Evolutionary conservation across 2,329 filamentous ascomycete genomes (phyloP).

Genomic region (Passalora sequoiae): DNA sequence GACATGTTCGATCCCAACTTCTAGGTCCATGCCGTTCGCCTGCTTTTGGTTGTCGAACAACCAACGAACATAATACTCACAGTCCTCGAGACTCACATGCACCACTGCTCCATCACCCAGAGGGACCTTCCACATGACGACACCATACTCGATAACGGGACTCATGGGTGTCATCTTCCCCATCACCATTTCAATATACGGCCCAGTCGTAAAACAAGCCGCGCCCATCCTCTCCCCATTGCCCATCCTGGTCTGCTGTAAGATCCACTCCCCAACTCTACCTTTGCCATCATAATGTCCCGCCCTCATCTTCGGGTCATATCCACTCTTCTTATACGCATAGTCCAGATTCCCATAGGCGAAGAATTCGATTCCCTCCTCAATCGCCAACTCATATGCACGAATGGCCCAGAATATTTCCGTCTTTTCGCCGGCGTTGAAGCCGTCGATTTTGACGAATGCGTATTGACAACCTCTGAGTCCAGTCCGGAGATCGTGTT

Average conservation of each 20-base stretch:
- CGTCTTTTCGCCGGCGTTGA: constrained; percentile 50
- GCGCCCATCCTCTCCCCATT: constrained; percentile 26
- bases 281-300: constrained; percentile 48
- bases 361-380: constrained; percentile 39
- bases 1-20: constrained; percentile 29
- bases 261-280: constrained; percentile 31
- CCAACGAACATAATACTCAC: constrained; percentile 29
- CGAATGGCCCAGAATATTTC: constrained; percentile 46
- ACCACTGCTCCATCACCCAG: constrained; percentile 25
- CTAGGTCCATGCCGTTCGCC: constrained; percentile 27
- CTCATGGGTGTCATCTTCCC: constrained; percentile 20
- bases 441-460: constrained; percentile 53
- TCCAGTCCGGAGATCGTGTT: constrained; percentile 41
- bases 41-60: constrained; percentile 27
- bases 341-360: constrained; percentile 50
- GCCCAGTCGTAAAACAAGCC: constrained; percentile 30
- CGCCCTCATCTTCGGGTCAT: constrained; percentile 41
- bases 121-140: constrained; percentile 27
- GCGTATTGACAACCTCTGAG: constrained; percentile 46
- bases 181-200: constrained; percentile 32
- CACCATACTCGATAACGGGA: constrained; percentile 24
- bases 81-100: constrained; percentile 30
- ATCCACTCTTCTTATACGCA: constrained; percentile 45
- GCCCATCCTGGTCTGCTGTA: constrained; percentile 20
- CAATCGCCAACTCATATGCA: constrained; percentile 35